These are phyloP conservation scores for Gonium pectorale DNA, from an alignment of 139 green algal species.

Conservation along the genomic window DNA sequence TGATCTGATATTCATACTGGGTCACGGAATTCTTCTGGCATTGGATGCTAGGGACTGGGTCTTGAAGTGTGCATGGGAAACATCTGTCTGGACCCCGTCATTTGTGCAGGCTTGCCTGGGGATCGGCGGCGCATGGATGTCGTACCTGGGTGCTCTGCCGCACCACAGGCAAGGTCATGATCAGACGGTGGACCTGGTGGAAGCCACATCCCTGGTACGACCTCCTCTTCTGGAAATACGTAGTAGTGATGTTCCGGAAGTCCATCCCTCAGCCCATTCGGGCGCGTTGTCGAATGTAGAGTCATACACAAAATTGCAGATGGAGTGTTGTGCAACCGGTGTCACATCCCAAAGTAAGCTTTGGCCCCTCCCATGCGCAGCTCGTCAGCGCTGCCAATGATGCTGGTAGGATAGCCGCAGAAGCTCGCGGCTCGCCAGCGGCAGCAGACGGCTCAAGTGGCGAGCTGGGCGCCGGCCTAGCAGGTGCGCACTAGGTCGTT, in stretches of 20 bases:
- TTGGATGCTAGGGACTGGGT: no score
- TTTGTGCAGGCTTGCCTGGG: slow-evolving; percentile 46
- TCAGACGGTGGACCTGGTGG: slow-evolving; percentile 62
- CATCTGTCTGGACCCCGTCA: not conserved
- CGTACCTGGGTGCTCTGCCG: slow-evolving; percentile 60
- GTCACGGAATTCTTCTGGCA: no score
- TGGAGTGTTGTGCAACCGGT: no score
- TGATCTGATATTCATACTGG: not conserved
- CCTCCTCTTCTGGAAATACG: no score
- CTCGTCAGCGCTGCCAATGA: slow-evolving; percentile 16
- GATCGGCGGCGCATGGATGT: slow-evolving; percentile 74
- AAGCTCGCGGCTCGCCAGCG: not conserved
- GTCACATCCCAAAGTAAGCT: no score
- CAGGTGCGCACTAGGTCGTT: slow-evolving; percentile 1
- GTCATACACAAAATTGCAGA: no score
- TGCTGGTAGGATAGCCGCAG: slow-evolving; percentile 6
- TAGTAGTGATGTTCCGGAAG: no score
- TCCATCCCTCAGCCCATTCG: no score
- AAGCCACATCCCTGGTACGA: no score
- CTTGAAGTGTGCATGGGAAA: no score
- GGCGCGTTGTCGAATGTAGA: no score
- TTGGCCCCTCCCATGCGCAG: not conserved
- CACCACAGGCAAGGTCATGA: slow-evolving; percentile 20
- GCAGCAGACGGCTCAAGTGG: not conserved
- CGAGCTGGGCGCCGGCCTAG: slow-evolving; percentile 37